These are phyloP conservation scores for Podaxis rugospora DNA, from an alignment of 768 basidiomycete species.

Conservation along the genomic window DNA sequence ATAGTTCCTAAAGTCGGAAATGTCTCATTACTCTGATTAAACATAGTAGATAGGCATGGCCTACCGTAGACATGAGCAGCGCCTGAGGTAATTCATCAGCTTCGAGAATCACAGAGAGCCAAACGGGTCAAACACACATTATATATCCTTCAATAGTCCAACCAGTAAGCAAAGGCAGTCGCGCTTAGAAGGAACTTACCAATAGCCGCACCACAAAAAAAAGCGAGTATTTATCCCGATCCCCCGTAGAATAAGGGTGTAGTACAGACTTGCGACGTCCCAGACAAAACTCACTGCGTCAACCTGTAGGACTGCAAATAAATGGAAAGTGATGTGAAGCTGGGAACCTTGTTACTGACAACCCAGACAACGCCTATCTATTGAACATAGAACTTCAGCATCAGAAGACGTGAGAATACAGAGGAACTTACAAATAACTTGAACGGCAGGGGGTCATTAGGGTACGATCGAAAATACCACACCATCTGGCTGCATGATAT, in stretches of 20 bases:
- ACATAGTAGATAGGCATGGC: neutral
- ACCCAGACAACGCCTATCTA: too few relatives aligned
- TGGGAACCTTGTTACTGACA: too few relatives aligned
- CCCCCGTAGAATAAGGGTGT: too few relatives aligned
- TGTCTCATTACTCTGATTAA: neutral
- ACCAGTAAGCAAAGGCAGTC: neutral
- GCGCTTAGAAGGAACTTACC: too few relatives aligned
- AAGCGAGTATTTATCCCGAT: too few relatives aligned
- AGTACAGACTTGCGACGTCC: too few relatives aligned
- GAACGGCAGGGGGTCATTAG: neutral
- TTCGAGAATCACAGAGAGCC: neutral
- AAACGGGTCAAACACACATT: neutral
- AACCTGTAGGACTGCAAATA: too few relatives aligned
- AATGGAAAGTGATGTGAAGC: too few relatives aligned
- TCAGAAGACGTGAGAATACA: neutral
- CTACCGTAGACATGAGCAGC: neutral
- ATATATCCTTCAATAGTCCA: neutral
- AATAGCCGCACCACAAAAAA: too few relatives aligned
- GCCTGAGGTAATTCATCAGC: neutral
- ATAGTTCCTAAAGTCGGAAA: neutral
- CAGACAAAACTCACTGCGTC: too few relatives aligned
- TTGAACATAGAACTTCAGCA: too few relatives aligned
- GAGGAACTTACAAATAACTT: neutral
- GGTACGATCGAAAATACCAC: slow-evolving; percentile 6
- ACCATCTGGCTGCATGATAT: slow-evolving; percentile 1